A percentile compares a stretch with the other conserved stretches of the same genome.
Conservation (phyloP, 2,329 filamentous ascomycete genomes). For the Beauveria pseudobassiana region DNA sequence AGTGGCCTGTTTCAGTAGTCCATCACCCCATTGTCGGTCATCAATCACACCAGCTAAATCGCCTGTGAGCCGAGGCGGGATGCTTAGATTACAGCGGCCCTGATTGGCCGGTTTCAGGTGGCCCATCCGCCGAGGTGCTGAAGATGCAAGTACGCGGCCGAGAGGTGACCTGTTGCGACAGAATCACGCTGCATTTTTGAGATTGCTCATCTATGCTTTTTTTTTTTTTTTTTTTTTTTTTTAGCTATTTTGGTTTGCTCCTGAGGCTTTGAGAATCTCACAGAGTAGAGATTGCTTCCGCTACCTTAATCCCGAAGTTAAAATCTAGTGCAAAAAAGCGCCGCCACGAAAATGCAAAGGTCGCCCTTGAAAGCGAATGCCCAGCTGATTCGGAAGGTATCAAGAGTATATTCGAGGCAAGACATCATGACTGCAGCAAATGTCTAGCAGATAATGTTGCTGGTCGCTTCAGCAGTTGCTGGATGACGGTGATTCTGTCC, state of each 20-base stretch:
- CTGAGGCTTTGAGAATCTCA: not conserved
- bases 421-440: not conserved
- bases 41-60: not conserved
- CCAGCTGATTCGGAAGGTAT: not conserved
- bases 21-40: not conserved
- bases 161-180: not conserved
- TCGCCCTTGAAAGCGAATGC: not conserved
- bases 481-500: not conserved
- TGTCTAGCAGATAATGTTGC: not conserved
- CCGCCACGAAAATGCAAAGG: not conserved
- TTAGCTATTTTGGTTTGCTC: not conserved
- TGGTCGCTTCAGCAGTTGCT: not conserved
- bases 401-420: not conserved
- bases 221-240: not conserved
- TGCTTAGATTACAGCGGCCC: constrained; percentile 4
- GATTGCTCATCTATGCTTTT: not conserved
- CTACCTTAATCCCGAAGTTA: not conserved
- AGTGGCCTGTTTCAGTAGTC: not conserved
- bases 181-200: no score
- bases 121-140: no score
- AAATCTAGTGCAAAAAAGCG: not conserved
- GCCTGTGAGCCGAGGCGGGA: not conserved
- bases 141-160: no score
- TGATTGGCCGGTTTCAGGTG: not conserved
- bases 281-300: not conserved